phyloP scores from a whole-genome alignment of 2,329 filamentous ascomycete genomes.

The Ceratocystis smalleyi region DNA sequence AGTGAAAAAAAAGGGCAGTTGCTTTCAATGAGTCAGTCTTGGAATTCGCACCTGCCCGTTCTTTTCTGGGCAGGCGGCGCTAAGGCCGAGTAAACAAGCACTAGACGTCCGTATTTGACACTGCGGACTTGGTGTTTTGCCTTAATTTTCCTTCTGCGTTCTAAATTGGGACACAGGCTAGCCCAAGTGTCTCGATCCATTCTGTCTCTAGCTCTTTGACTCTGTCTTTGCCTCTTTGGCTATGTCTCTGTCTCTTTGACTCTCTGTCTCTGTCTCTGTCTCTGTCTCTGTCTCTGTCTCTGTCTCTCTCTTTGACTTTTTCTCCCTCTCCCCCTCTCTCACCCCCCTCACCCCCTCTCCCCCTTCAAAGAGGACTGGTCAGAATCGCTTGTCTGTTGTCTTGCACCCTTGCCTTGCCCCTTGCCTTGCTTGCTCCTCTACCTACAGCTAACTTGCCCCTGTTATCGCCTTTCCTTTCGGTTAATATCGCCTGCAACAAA shows the following conservation, averaged over 20 bases:
- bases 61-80: neutral
- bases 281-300: too few relatives aligned
- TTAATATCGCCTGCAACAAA: constrained; percentile 2
- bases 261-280: too few relatives aligned
- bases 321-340: too few relatives aligned
- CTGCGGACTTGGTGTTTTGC: neutral
- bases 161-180: neutral
- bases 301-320: too few relatives aligned
- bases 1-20: neutral
- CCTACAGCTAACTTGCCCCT: neutral
- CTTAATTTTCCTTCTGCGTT: neutral
- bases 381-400: neutral
- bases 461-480: neutral
- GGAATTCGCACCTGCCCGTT: neutral
- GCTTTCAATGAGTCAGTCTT: neutral
- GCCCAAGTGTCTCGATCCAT: neutral
- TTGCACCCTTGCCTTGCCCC: neutral
- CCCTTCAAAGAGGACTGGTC: neutral
- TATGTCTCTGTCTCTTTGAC: too few relatives aligned
- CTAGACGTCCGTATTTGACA: neutral
- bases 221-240: too few relatives aligned
- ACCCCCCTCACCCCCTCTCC: too few relatives aligned
- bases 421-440: neutral
- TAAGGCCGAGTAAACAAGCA: neutral
- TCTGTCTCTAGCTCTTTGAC: neutral